Base-by-base conservation (phyloP, 2,329 filamentous ascomycete genomes). In the Fusarium annulatum region DNA sequence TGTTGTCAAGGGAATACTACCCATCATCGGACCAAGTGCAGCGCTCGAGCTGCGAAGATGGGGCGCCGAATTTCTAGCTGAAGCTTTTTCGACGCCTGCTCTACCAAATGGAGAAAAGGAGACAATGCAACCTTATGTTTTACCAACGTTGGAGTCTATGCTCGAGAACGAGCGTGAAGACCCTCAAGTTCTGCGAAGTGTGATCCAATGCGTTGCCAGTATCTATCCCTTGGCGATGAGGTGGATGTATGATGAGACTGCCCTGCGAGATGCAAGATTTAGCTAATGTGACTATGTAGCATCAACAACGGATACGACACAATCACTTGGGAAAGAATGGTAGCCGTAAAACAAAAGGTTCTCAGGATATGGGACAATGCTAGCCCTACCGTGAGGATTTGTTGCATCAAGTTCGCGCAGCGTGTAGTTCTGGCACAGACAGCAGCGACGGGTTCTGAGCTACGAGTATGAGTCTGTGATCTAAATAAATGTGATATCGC, bases 381-480 rank as follows among this genome's bases (percentile, higher is more conserved):
- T 23, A 85, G 90, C 19, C 88, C 92, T 18, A 92, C 94, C 6
- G 90, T 98, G 72, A 92, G 92, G 77, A 92, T 98, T 81, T 97
- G 95, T 86, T 98, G 96, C 85, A 92, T 98, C 87, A 99, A 99
- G 83, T 99, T 99, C 82, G 92, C 94, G 42, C 96, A 99, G 84
- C 91, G 94, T 72, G 94, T 98, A 49, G 93, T 99, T 49, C 89
- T 98, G 74, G 94, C 95, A 23, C 96, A 99, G 83, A 98, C 94
- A 16, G 91, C 92, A n/a, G 94, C 94, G 52, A 85, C 92, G 66
- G 93, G 94, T 75, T 87, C 90, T 63, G 96, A 98, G 80, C 93
- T 93, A 76, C 91, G 94, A 85, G 94, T 97, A 89, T 68, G 72
- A 18, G 26, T 48, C 33, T 15, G n/a, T 41, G 23, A 38, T 39